Conservation (phyloP, 257 asterid genomes). For the Sherardia arvensis region DNA sequence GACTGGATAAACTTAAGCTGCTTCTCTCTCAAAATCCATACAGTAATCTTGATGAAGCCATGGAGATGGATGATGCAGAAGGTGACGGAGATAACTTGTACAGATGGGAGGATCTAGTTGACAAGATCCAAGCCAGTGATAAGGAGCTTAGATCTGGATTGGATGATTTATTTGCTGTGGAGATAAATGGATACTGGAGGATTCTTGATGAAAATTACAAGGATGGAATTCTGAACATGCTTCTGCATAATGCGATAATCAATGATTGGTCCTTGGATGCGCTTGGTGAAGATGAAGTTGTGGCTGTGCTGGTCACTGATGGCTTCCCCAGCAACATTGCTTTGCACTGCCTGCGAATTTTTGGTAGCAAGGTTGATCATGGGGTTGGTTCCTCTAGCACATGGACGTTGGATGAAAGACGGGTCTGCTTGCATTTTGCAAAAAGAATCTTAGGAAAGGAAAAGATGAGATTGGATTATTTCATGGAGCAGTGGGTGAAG, state of each 20-base stretch:
- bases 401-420: constrained; percentile 73
- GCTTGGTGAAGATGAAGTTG: constrained; percentile 61
- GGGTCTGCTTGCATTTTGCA: constrained; percentile 58
- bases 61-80: constrained; percentile 46
- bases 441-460: constrained; percentile 53
- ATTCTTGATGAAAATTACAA: constrained; percentile 54
- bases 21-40: constrained; percentile 78
- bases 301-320: constrained; percentile 47
- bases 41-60: constrained; percentile 34
- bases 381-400: constrained; percentile 21
- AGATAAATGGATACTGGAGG: constrained; percentile 84
- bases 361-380: constrained; percentile 41
- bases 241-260: constrained; percentile 44
- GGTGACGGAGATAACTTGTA: constrained; percentile 34
- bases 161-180: constrained; percentile 53
- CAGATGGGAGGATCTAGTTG: constrained; percentile 71
- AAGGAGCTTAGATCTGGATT: constrained; percentile 57
- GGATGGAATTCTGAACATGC: constrained; percentile 53
- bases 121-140: constrained; percentile 75
- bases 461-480: constrained; percentile 60
- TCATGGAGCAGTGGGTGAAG: constrained; percentile 60
- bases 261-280: constrained; percentile 62
- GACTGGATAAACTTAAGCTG: constrained; percentile 59
- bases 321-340: constrained; percentile 63
- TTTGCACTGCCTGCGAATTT: constrained; percentile 54